Evolutionary conservation across 805 yeast species (phyloP), one percentile per base, ranked within the genome.

Genomic region (Metschnikowia gelsemii): DNA sequence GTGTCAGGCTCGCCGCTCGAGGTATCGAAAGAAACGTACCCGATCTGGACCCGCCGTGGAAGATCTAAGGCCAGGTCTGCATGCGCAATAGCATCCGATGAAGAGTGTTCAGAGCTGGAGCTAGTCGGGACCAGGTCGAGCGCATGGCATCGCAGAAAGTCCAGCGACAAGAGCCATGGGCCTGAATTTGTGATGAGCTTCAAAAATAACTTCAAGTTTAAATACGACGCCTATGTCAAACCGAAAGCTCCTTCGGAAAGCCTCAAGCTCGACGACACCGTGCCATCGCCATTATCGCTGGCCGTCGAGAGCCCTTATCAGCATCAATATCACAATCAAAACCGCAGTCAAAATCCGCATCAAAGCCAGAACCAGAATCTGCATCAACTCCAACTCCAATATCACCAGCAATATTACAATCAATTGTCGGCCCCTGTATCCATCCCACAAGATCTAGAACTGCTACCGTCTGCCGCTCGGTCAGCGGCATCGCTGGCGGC

Each of bases 61-160:
- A 19, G 34, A 13, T 8, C 25, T 29, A 46, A 39, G 36, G 35
- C 33, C 25, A 46, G 35, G 29, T 43, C 43, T 27, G 46, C 54
- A 6, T 55, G 52, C 17, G 64, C 60, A 6, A 35, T 64, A 12
- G 39, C 63, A 8, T 62, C 70, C 20, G 72, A 67, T 46, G 71
- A 66, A 27, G 72, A 66, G 38, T 33, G 30, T 28, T 62, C 64
- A 8, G 70, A 66, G 40, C 46, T 56, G 11, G 70, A 64, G 19
- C 40, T 36, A 27, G 33, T 24, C 14, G 9, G 30, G 9, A 22
- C 41, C 17, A 42, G 51, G 6, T 36, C 49, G 4, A 16, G 41
- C 2, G 40, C 38, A 11, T 51, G 52, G 52, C 50, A 50, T 11
- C 28, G 43, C 8, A 32, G 52, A 16, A 45, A 49, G 26, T 46